phyloP scores from a whole-genome alignment of 2,329 filamentous ascomycete genomes.

The Trichophyton rubrum region DNA sequence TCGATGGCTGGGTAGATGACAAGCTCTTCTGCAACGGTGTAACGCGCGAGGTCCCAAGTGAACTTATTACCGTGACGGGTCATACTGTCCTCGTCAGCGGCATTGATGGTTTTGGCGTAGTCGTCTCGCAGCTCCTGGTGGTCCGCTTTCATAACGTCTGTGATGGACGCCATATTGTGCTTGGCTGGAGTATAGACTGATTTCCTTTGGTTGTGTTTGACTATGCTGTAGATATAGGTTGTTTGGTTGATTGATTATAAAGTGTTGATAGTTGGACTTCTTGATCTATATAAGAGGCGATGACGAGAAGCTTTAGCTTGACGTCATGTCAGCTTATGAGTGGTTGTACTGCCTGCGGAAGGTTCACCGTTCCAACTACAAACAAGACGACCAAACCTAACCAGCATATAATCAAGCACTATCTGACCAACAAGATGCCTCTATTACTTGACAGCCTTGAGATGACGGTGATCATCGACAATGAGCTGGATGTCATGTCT shows the following conservation, averaged over 20 bases:
- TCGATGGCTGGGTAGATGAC: constrained; percentile 45
- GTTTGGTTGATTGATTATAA: neutral
- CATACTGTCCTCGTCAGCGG: constrained; percentile 32
- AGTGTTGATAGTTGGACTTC: neutral
- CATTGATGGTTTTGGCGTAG: constrained; percentile 34
- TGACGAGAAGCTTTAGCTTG: neutral
- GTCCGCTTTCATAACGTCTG: constrained; percentile 32
- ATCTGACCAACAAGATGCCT: neutral
- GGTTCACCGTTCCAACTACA: neutral
- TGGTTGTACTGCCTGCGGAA: neutral
- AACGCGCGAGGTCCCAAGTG: constrained; percentile 42
- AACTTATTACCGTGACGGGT: constrained; percentile 40
- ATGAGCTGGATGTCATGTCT: constrained; percentile 44
- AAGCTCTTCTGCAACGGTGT: constrained; percentile 41
- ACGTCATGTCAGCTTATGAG: neutral
- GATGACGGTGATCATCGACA: constrained; percentile 41
- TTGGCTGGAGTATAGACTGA: neutral
- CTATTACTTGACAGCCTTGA: constrained; percentile 35
- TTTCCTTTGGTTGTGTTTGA: neutral
- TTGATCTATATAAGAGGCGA: neutral
- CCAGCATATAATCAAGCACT: no score
- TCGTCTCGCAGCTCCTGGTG: constrained; percentile 32
- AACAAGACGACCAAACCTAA: neutral
- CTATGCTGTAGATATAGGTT: neutral
- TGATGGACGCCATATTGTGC: constrained; percentile 17